Evolutionary conservation across 2,329 filamentous ascomycete genomes (phyloP).

Genomic region (Calonectria pseudoturangicola): DNA sequence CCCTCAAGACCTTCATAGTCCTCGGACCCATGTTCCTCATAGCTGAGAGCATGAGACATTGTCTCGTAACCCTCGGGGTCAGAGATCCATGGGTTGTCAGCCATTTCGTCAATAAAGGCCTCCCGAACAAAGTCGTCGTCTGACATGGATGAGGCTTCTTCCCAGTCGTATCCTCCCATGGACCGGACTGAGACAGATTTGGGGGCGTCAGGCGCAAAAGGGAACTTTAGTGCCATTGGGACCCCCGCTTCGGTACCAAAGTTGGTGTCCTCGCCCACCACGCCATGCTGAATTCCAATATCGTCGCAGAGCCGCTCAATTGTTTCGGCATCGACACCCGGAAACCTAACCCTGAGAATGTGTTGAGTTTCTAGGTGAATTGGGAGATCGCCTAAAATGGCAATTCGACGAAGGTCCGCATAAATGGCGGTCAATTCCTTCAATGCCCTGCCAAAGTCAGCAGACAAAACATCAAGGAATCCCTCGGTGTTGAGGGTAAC

Average conservation of each 20-base stretch:
- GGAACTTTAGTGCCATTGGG: slow-evolving; percentile 87
- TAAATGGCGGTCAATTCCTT: slow-evolving; percentile 88
- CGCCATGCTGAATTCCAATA: slow-evolving; percentile 86
- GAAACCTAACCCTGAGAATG: slow-evolving; percentile 88
- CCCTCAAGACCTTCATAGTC: slow-evolving; percentile 75
- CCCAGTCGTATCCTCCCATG: slow-evolving; percentile 63
- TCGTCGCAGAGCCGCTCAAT: slow-evolving; percentile 91
- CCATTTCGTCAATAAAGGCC: slow-evolving; percentile 65
- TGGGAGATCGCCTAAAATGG: slow-evolving; percentile 87
- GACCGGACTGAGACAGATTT: slow-evolving; percentile 67
- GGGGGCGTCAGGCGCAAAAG: slow-evolving; percentile 81
- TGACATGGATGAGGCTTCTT: slow-evolving; percentile 60
- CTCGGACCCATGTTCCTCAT: slow-evolving; percentile 65
- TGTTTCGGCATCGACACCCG: slow-evolving; percentile 89
- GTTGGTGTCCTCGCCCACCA: slow-evolving; percentile 84
- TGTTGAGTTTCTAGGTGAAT: slow-evolving; percentile 81
- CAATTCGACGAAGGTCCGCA: slow-evolving; percentile 86
- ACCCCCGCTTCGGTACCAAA: slow-evolving; percentile 82
- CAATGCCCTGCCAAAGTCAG: slow-evolving; percentile 90
- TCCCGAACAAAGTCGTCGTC: slow-evolving; percentile 62
- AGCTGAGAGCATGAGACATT: slow-evolving; percentile 69
- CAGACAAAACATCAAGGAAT: slow-evolving; percentile 88
- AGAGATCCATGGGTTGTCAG: slow-evolving; percentile 70
- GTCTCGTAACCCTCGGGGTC: slow-evolving; percentile 69
- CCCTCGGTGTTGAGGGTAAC: slow-evolving; percentile 87